Base-by-base conservation (phyloP, 257 asterid species). In the Rubia yunnanensis region DNA sequence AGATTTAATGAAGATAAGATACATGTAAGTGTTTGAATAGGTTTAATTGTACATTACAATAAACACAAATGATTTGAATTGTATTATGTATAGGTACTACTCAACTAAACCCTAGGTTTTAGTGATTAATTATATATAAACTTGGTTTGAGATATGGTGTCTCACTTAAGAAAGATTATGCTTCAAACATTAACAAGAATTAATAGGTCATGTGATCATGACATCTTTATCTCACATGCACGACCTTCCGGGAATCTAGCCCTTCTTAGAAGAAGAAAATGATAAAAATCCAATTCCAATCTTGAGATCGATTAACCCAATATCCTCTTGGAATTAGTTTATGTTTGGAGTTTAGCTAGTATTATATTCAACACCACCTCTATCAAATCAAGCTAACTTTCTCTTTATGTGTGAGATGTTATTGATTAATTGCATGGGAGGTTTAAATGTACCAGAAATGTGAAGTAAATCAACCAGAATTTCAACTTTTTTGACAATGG, bases 241-340 rank as follows among this genome's bases (percentile, higher is more conserved):
- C 77, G 85, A 79, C 57, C 52, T 67, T 61, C 80, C 81, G 70
- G 74, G 82, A 80, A 80, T 84, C 84, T 76, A 72, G 78, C 79
- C 60, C 65, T 66, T 46, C 36, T 18, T 20, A 24, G 0, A 20
- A 52, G 13, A n/a, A 6, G 27, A 52, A 20, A n/a, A 50, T 20
- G 26, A 50, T 18, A 20, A 52, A 52, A 52, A 17, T 13, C 27
- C 7, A 50, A 18, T 50, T n/a, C 6, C 23, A 54, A 10, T 23
- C 14, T 24, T n/a, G 66, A 35, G 3, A 67, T 38, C 28, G 13
- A 67, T 38, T n/a, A 17, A 10, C 60, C 27, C 18, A 35, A 35
- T 44, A 58, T 63, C 78, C 60, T 70, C 65, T 70, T 36, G 58
- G 55, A 62, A 77, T 71, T 72, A 73, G 63, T 32, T 15, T 58